Conservation (phyloP, 2,329 filamentous ascomycete genomes). For the Incumbomyces lentus region DNA sequence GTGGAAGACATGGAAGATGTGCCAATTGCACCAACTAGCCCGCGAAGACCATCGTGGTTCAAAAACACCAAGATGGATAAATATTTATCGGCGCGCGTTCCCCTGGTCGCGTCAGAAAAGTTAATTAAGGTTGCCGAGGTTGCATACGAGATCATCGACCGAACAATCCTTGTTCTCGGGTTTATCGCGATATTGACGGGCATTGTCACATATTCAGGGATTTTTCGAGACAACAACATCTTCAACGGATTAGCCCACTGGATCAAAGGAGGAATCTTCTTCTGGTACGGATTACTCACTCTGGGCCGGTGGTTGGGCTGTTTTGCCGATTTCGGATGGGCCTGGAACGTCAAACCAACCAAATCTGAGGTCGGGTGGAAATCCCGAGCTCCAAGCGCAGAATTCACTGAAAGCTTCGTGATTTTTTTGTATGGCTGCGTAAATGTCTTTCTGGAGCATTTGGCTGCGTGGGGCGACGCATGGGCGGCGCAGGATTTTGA, state of each 20-base stretch:
- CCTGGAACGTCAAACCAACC: conserved; percentile 75
- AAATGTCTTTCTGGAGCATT: conserved; percentile 87
- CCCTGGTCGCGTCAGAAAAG: conserved; percentile 42
- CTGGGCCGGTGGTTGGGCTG: conserved; percentile 83
- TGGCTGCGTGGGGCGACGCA: conserved; percentile 57
- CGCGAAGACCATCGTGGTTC: conserved; percentile 26
- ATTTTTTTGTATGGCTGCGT: conserved; percentile 84
- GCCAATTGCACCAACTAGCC: conserved; percentile 26
- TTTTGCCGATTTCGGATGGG: conserved; percentile 86
- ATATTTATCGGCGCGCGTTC: conserved; percentile 45
- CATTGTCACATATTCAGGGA: conserved; percentile 65
- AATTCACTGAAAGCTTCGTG: conserved; percentile 80
- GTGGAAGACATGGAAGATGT: conserved; percentile 38
- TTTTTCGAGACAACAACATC: conserved; percentile 62
- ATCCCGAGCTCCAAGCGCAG: conserved; percentile 55
- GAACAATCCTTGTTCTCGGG: conserved; percentile 65
- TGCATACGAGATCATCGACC: conserved; percentile 60
- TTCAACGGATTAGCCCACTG: conserved; percentile 87
- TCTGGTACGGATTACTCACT: conserved; percentile 81
- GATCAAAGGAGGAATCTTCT: conserved; percentile 89
- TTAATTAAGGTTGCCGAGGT: conserved; percentile 49
- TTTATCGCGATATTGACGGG: conserved; percentile 65
- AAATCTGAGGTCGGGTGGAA: conserved; percentile 51
- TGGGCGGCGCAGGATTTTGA: conserved; percentile 79
- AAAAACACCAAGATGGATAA: conserved; percentile 36